phyloP scores from a whole-genome alignment of 441 rosid genomes.

The Populus hybrid region DNA sequence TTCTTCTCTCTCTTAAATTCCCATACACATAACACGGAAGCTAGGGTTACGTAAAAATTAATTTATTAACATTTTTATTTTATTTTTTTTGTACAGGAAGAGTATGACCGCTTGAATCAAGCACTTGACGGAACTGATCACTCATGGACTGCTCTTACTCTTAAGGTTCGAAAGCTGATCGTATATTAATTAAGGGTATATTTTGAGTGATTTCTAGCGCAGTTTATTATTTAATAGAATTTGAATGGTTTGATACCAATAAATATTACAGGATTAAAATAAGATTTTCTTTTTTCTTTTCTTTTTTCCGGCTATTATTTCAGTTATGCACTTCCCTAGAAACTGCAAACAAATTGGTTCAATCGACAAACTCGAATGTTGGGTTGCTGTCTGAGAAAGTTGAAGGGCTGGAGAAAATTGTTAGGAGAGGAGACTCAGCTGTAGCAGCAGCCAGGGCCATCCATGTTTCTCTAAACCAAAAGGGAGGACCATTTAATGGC shows the following conservation, averaged over 20 bases:
- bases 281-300: not conserved
- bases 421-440: constrained; percentile 74
- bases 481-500: constrained; percentile 28
- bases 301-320: not conserved
- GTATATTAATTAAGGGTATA: not conserved
- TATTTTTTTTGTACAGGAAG: constrained; percentile 48
- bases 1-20: constrained; percentile 15
- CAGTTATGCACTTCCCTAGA: constrained; percentile 77
- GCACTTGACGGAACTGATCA: constrained; percentile 72
- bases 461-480: constrained; percentile 36
- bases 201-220: not conserved
- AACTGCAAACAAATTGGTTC: constrained; percentile 71
- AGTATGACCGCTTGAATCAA: constrained; percentile 51
- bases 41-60: not conserved
- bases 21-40: not conserved
- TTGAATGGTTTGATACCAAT: not conserved
- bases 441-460: constrained; percentile 60
- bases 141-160: constrained; percentile 80
- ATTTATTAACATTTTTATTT: not conserved
- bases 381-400: constrained; percentile 53
- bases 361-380: constrained; percentile 53
- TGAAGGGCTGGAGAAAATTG: constrained; percentile 63
- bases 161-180: constrained; percentile 49
- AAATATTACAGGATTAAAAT: not conserved
- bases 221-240: not conserved